A percentile compares a stretch with the other conserved stretches of the same genome.
Evolutionary conservation across 1,284 basidiomycete species (phyloP).

Genomic region (Cutaneotrichosporon cavernicola): DNA sequence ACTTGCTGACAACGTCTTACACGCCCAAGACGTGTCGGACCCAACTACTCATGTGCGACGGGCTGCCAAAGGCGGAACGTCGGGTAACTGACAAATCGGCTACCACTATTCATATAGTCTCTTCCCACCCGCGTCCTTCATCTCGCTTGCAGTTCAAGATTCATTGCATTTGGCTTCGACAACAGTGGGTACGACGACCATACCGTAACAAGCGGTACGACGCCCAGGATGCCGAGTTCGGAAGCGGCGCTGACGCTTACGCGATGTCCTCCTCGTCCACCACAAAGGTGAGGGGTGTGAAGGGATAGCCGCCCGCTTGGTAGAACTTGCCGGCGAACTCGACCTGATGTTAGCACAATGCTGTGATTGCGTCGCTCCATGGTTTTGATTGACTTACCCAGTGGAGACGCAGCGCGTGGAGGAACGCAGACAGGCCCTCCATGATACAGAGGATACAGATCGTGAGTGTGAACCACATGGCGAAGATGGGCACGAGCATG

Average conservation of each 20-base stretch:
- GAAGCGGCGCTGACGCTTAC: not conserved
- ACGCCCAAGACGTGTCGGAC: too few relatives aligned
- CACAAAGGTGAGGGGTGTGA: constrained; percentile 51
- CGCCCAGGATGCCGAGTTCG: not conserved
- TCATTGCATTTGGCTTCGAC: not conserved
- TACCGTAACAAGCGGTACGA: not conserved
- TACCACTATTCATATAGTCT: too few relatives aligned
- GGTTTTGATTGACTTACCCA: constrained; percentile 60
- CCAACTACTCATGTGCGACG: too few relatives aligned
- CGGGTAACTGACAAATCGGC: too few relatives aligned
- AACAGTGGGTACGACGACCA: not conserved
- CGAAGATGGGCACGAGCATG: constrained; percentile 65
- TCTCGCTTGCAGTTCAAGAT: not conserved
- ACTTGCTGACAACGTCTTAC: too few relatives aligned
- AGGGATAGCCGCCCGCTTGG: constrained; percentile 74
- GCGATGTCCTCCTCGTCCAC: constrained; percentile 12
- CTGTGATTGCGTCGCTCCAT: not conserved
- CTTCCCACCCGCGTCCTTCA: too few relatives aligned
- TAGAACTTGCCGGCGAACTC: constrained; percentile 97
- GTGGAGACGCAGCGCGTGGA: constrained; percentile 93
- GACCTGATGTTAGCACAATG: constrained; percentile 56
- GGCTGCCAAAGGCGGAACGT: too few relatives aligned
- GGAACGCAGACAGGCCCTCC: constrained; percentile 92
- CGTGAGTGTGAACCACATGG: constrained; percentile 79
- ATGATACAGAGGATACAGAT: constrained; percentile 80